phyloP scores from a whole-genome alignment of 768 basidiomycete genomes.

The Cyclocybe cylindracea region DNA sequence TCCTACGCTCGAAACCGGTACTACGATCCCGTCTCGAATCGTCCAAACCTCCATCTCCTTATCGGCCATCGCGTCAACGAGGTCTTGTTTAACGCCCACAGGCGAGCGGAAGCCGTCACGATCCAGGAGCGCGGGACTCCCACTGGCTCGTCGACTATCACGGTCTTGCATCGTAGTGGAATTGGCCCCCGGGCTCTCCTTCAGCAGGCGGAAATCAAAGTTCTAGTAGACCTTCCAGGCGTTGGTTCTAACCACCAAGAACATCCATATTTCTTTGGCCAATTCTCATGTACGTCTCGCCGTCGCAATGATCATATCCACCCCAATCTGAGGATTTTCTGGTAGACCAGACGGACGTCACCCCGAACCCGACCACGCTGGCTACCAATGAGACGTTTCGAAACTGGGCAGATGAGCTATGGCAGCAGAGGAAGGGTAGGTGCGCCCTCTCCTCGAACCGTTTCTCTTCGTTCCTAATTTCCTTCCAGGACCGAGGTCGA shows the following conservation, averaged over 20 bases:
- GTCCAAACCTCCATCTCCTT: conserved; percentile 9
- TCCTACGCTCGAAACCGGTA: conserved; percentile 10
- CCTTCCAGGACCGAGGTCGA: too few species aligned
- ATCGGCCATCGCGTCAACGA: conserved; percentile 11
- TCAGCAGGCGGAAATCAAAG: conserved; percentile 4
- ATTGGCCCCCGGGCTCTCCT: conserved; percentile 7
- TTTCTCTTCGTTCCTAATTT: too few species aligned
- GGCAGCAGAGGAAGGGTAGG: too few species aligned
- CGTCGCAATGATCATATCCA: conserved; percentile 4
- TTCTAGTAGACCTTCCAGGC: conserved; percentile 11
- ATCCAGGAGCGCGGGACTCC: not conserved
- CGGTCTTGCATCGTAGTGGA: conserved; percentile 12
- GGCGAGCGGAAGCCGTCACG: not conserved
- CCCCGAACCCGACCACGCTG: too few species aligned
- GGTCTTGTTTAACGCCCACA: conserved; percentile 4
- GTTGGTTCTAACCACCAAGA: too few species aligned
- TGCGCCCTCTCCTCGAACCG: too few species aligned
- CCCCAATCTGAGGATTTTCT: too few species aligned
- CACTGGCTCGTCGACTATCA: conserved; percentile 1
- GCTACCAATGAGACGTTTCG: too few species aligned
- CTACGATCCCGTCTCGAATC: conserved; percentile 7
- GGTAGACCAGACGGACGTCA: too few species aligned
- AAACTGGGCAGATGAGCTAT: too few species aligned
- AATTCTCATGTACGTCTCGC: too few species aligned
- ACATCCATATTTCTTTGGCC: too few species aligned